These are phyloP conservation scores for Calonectria montana DNA, from an alignment of 2,329 filamentous ascomycete genomes.

Conservation along the genomic window DNA sequence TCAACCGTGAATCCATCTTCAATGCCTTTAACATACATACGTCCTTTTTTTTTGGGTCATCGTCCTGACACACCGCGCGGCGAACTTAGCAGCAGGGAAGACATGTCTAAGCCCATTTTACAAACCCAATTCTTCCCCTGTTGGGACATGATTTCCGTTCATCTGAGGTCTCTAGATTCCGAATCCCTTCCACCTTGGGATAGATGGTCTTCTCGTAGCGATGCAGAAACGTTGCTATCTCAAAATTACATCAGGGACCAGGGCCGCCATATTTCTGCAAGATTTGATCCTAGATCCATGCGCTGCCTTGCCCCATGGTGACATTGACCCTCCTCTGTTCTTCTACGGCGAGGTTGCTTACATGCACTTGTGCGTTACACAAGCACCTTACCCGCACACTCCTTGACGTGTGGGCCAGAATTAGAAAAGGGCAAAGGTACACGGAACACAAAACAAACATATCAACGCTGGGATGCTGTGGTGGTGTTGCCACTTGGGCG, in stretches of 20 bases:
- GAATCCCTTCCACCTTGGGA: not conserved
- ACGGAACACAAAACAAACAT: not conserved
- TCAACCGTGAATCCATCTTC: not conserved
- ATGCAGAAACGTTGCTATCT: conserved; percentile 2
- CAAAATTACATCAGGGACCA: not conserved
- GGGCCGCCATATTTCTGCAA: conserved; percentile 9
- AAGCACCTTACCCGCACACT: not conserved
- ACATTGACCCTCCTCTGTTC: not conserved
- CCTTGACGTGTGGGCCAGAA: not conserved
- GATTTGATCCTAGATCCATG: conserved; percentile 19
- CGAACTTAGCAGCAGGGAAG: not conserved
- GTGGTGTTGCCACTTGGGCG: conserved; percentile 30
- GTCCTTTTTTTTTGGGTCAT: not conserved
- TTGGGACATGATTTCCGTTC: not conserved
- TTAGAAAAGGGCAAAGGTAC: not conserved
- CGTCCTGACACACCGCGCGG: not conserved
- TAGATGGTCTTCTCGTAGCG: not conserved
- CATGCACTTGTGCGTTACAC: not conserved
- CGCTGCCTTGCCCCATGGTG: conserved; percentile 1
- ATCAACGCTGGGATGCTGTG: conserved; percentile 10
- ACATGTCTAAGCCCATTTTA: not conserved
- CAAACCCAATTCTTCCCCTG: not conserved
- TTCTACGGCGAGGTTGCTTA: not conserved
- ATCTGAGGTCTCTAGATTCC: not conserved
- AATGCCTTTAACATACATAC: not conserved